Percentiles rank a stretch among this genome's conserved stretches.
Conservation (phyloP, 2,329 filamentous ascomycete genomes). For the Diaporthe velutina region DNA sequence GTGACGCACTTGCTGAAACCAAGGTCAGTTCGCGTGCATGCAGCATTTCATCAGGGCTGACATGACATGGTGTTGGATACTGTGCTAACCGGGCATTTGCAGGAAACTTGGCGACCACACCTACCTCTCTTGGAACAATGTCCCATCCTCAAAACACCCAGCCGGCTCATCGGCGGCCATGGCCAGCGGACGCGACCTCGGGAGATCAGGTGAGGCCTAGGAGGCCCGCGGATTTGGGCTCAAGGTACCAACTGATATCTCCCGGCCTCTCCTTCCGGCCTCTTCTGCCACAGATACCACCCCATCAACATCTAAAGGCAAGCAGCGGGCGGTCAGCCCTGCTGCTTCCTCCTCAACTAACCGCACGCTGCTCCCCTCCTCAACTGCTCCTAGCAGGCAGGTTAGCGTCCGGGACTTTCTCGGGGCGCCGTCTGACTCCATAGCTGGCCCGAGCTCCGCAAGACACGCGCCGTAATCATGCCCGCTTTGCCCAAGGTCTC, state of each 20-base stretch:
- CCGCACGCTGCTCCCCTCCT: too few species aligned
- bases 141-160: slow-evolving; percentile 57
- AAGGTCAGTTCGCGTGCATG: slow-evolving; percentile 67
- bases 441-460: slow-evolving; percentile 4
- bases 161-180: slow-evolving; percentile 57
- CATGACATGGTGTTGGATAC: neutral
- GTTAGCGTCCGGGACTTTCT: slow-evolving; percentile 31
- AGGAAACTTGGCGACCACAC: slow-evolving; percentile 99
- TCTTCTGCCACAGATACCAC: slow-evolving; percentile 14
- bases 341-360: slow-evolving; percentile 18
- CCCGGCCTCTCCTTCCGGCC: slow-evolving; percentile 33
- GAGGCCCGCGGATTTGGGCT: slow-evolving; percentile 33
- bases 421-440: neutral
- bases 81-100: slow-evolving; percentile 39
- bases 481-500: neutral
- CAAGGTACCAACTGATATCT: slow-evolving; percentile 30
- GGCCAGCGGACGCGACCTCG: slow-evolving; percentile 69
- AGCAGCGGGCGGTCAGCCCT: slow-evolving; percentile 17
- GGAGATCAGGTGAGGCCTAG: slow-evolving; percentile 42
- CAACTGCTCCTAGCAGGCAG: slow-evolving; percentile 20
- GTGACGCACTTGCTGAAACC: slow-evolving; percentile 92
- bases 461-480: neutral
- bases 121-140: slow-evolving; percentile 93
- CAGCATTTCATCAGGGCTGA: neutral
- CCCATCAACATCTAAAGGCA: slow-evolving; percentile 10